These are phyloP conservation scores for Vicia sativa DNA, from an alignment of 306 rosid genomes.

Conservation along the genomic window DNA sequence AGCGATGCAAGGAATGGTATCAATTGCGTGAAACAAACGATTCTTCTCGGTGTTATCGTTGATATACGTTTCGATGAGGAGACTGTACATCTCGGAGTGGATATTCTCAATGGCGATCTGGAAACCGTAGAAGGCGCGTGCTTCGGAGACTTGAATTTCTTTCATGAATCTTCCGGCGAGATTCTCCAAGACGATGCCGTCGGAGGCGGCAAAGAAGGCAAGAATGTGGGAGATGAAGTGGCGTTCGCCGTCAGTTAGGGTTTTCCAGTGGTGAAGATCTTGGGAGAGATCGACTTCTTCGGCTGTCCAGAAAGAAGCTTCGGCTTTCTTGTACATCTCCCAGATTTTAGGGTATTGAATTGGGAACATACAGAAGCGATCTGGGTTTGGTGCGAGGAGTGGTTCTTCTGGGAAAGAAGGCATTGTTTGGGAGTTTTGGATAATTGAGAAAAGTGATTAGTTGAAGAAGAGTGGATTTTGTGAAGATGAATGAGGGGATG, in stretches of 20 bases:
- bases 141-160: not conserved
- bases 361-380: constrained; percentile 2
- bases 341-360: constrained; percentile 9
- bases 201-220: not conserved
- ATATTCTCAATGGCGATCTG: not conserved
- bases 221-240: not conserved
- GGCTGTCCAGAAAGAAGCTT: constrained; percentile 2
- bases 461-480: not conserved
- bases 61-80: not conserved
- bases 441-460: not conserved
- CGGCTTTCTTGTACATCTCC: constrained; percentile 12
- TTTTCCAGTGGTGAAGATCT: not conserved
- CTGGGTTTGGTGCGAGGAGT: not conserved
- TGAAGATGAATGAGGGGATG: not conserved
- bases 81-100: not conserved
- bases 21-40: not conserved
- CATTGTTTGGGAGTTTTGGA: not conserved
- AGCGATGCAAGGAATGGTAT: not conserved
- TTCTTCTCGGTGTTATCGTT: not conserved
- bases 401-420: not conserved
- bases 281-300: not conserved
- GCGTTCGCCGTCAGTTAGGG: not conserved
- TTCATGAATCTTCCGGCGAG: constrained; percentile 15
- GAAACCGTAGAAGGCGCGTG: not conserved
- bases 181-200: not conserved